phyloP scores from a whole-genome alignment of 2,329 filamentous ascomycete genomes.

The Pseudogymnoascus sp. region DNA sequence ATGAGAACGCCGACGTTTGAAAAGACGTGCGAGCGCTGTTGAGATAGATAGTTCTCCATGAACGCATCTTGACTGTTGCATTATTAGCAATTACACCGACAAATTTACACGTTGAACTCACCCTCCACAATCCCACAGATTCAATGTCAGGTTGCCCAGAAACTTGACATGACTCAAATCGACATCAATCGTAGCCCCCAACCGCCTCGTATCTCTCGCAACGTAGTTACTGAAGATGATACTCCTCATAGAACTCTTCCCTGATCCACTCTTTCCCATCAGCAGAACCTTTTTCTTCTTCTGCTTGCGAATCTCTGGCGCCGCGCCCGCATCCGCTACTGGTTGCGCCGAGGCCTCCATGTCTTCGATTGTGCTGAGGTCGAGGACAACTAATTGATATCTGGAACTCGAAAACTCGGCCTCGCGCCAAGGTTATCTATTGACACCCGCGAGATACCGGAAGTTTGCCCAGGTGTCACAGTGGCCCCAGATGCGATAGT shows the following conservation, averaged over 20 bases:
- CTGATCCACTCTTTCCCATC: slow-evolving; percentile 94
- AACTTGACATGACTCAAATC: slow-evolving; percentile 98
- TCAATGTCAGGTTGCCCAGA: slow-evolving; percentile 92
- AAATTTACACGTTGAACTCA: slow-evolving; percentile 32
- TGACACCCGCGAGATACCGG: background rate
- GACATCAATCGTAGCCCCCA: slow-evolving; percentile 96
- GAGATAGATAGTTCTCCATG: slow-evolving; percentile 95
- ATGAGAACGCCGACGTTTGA: slow-evolving; percentile 93
- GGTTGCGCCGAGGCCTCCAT: slow-evolving; percentile 6
- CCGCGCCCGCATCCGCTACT: slow-evolving; percentile 3
- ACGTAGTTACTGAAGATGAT: slow-evolving; percentile 99
- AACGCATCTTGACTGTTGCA: slow-evolving; percentile 85
- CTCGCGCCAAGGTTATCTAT: slow-evolving; percentile 1
- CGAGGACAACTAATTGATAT: background rate
- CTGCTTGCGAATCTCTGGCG: slow-evolving; percentile 40
- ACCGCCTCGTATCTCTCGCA: slow-evolving; percentile 82
- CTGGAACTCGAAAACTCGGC: background rate
- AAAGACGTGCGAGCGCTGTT: slow-evolving; percentile 94
- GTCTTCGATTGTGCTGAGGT: background rate
- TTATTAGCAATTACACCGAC: background rate
- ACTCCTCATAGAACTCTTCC: slow-evolving; percentile 95
- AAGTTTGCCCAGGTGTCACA: background rate
- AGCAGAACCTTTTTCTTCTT: slow-evolving; percentile 83
- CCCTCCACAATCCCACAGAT: slow-evolving; percentile 97
- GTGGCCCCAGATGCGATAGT: background rate